Base-by-base conservation (phyloP, 2,329 filamentous ascomycete species). In the Aureobasidium uvarum region DNA sequence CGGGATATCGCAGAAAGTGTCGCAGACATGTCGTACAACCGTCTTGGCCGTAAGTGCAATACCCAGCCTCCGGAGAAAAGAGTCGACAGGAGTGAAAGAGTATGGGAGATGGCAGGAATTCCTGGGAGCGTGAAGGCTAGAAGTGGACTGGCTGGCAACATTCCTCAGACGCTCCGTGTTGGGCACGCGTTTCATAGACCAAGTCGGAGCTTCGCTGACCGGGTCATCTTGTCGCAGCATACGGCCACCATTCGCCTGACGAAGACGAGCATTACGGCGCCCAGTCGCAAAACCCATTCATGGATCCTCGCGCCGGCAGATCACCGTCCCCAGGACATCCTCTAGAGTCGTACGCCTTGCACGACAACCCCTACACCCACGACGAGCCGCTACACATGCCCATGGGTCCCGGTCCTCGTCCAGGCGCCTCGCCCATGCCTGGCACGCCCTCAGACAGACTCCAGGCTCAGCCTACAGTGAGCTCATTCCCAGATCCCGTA, bases 391-490 rank as follows among this genome's bases (percentile, higher is more conserved):
- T 93, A 59, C 85, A 90, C 70, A 91, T 92, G 74, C 89, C 88
- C 66, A 83, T 85, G 78, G 87, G 85, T 4, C 84, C 84, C 65
- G 79, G 83, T 54, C 77, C 81, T 33, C 77, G 77, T 28, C 74
- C 76, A 58, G 77, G 80, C 66, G 41, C 41, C 7, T 46, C 56
- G 10, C 56, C 56, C 10, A 46, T 60, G 56, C 43, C 41, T n/a
- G 58, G 33, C 31, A 88, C 86, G 23, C 86, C 89, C 0, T 88
- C 86, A 72, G 94, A 98, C 78, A 84, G 88, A 66, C 81, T 98
- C 60, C 86, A 89, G 66, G 84, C 93, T 69, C 93, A 97, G 76
- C 91, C 92, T 58, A 94, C 93, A 65, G 90, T 94, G 77, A 81
- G 89, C 84, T 33, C 33, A 46, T 18, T 5, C 23, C 16, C 45